phyloP scores from a whole-genome alignment of 2,329 filamentous ascomycete genomes.

The Raffaelea ambrosiae region DNA sequence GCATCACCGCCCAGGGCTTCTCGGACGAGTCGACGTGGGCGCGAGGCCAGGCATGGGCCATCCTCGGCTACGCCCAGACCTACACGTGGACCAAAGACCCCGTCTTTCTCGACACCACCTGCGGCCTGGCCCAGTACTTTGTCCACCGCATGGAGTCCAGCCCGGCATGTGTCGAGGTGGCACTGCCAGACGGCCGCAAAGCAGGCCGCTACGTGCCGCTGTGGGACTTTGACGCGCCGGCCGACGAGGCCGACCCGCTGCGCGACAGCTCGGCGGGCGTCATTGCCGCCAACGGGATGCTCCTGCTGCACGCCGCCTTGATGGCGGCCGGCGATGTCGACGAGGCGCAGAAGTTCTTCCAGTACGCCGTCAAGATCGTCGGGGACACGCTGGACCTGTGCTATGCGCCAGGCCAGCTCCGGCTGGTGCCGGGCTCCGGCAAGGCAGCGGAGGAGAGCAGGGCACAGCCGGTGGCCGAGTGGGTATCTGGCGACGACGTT shows the following conservation, averaged over 20 bases:
- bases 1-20: constrained; percentile 40
- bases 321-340: constrained; percentile 6
- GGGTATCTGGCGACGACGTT: too few relatives aligned
- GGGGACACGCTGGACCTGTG: constrained; percentile 22
- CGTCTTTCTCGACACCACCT: constrained; percentile 34
- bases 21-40: constrained; percentile 38
- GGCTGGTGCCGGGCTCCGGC: not conserved
- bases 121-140: constrained; percentile 41
- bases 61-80: constrained; percentile 40
- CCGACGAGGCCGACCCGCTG: constrained; percentile 16
- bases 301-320: constrained; percentile 27
- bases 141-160: constrained; percentile 28
- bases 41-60: constrained; percentile 43
- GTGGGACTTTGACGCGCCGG: constrained; percentile 31
- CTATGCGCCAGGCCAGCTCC: constrained; percentile 15
- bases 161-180: constrained; percentile 20
- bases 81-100: constrained; percentile 37
- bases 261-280: constrained; percentile 28
- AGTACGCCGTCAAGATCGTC: constrained; percentile 20
- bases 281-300: constrained; percentile 33
- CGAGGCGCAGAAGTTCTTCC: constrained; percentile 16
- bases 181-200: constrained; percentile 12
- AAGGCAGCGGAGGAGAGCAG: not conserved
- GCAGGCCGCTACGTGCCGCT: constrained; percentile 20
- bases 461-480: not conserved